A percentile compares a stretch with the other conserved stretches of the same genome.
Evolutionary conservation across 768 basidiomycete species (phyloP).

Genomic region (Suillus ampliporus): DNA sequence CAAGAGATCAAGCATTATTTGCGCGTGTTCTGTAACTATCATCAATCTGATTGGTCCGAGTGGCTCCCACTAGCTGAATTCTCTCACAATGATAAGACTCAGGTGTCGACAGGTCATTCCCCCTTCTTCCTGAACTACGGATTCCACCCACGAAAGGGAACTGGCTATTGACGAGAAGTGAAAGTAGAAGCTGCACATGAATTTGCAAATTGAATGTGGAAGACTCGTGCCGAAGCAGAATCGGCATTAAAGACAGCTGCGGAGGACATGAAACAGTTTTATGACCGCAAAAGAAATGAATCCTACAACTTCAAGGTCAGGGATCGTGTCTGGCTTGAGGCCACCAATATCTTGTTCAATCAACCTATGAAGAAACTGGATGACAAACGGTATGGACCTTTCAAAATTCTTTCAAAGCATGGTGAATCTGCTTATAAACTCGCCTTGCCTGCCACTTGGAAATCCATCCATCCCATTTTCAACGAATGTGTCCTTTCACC

Average conservation of each 20-base stretch:
- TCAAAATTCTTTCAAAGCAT: conserved; percentile 25
- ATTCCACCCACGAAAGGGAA: conserved; percentile 21
- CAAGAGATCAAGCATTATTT: conserved; percentile 44
- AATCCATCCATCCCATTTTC: conserved; percentile 22
- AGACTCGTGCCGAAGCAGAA: conserved; percentile 4
- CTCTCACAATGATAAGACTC: conserved; percentile 37
- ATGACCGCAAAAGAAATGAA: conserved; percentile 1
- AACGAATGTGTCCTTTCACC: conserved; percentile 12
- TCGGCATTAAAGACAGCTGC: conserved; percentile 24
- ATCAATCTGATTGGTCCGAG: conserved; percentile 42
- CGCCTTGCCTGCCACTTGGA: conserved; percentile 24
- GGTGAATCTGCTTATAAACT: conserved; percentile 24
- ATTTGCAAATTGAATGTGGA: conserved; percentile 23
- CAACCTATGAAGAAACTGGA: conserved; percentile 17
- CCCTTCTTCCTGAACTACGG: conserved; percentile 38
- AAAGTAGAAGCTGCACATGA: conserved; percentile 17
- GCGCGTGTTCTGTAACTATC: conserved; percentile 34
- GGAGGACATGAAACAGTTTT: conserved; percentile 24
- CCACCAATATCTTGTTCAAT: conserved; percentile 18
- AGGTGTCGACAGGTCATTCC: conserved; percentile 31
- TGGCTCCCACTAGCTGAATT: conserved; percentile 41
- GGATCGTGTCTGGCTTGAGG: conserved; percentile 30
- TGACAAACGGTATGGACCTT: conserved; percentile 25
- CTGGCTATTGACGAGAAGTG: conserved; percentile 5
- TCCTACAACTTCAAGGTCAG: conserved; percentile 17